Percentiles rank a stretch among this genome's conserved stretches.
These are phyloP conservation scores for Aspergillus carbonarius DNA, from an alignment of 2,329 filamentous ascomycete genomes.

Conservation along the genomic window DNA sequence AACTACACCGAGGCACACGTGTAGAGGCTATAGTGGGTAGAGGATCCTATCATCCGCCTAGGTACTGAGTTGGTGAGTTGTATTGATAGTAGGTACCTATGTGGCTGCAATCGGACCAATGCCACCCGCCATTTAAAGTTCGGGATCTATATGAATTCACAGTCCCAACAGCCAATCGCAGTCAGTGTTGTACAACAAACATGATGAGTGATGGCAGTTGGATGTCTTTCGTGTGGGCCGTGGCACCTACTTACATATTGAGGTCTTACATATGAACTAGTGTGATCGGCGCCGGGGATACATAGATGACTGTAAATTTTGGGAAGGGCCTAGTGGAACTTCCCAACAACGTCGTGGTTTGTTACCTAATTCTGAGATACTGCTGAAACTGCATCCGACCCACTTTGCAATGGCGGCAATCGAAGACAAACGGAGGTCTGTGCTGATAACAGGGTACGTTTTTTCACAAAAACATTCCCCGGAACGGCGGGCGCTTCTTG, in stretches of 20 bases:
- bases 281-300: neutral
- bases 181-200: no score
- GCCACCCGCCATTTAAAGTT: no score
- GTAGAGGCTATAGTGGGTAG: no score
- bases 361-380: neutral
- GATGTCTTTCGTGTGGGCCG: neutral
- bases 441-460: constrained; percentile 45
- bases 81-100: no score
- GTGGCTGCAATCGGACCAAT: no score
- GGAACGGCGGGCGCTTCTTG: neutral
- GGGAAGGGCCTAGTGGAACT: neutral
- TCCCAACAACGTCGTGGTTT: neutral
- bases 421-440: constrained; percentile 37
- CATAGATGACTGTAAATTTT: neutral
- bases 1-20: no score
- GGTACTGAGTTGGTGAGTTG: no score
- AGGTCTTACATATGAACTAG: neutral
- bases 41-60: no score
- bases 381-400: neutral
- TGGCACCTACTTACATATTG: neutral
- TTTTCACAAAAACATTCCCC: neutral
- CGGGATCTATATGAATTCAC: no score
- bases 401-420: constrained; percentile 22
- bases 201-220: neutral
- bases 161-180: no score